phyloP scores from a whole-genome alignment of 257 asterid species.

The Penstemon newberryi region DNA sequence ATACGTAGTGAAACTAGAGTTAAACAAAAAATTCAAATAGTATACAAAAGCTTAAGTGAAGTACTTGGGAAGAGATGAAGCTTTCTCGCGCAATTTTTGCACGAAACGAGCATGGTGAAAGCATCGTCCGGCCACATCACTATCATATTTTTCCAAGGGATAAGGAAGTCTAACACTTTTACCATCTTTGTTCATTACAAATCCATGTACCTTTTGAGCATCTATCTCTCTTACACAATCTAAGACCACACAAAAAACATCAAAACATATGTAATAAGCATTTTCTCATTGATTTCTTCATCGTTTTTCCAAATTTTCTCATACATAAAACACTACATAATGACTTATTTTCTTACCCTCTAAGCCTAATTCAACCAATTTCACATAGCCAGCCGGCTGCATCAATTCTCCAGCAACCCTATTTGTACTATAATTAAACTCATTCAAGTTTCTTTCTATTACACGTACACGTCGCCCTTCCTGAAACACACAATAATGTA shows the following conservation, averaged over 20 bases:
- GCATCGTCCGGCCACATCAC: conserved; percentile 91
- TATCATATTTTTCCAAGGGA: conserved; percentile 77
- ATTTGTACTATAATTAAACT: too few species aligned
- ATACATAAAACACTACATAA: neutral
- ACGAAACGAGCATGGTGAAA: conserved; percentile 93
- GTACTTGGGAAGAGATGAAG: conserved; percentile 86
- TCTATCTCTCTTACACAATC: conserved; percentile 90
- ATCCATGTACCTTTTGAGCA: conserved; percentile 88
- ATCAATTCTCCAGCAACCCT: neutral
- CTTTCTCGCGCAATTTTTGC: conserved; percentile 83
- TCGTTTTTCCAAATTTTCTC: too few species aligned
- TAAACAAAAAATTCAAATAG: too few species aligned
- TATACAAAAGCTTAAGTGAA: neutral
- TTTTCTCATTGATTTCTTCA: too few species aligned
- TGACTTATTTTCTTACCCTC: conserved; percentile 69
- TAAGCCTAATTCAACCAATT: conserved; percentile 75
- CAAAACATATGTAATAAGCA: neutral
- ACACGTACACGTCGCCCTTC: too few species aligned
- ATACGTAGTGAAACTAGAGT: neutral
- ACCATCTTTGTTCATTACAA: conserved; percentile 92
- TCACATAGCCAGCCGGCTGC: conserved; percentile 95
- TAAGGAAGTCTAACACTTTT: conserved; percentile 74
- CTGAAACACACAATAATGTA: too few species aligned
- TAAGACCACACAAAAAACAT: conserved; percentile 17
- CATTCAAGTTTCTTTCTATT: too few species aligned